Evolutionary conservation across 768 basidiomycete genomes (phyloP), one percentile per base, ranked within the genome.

Genomic region (Boletus vermiculosoides): DNA sequence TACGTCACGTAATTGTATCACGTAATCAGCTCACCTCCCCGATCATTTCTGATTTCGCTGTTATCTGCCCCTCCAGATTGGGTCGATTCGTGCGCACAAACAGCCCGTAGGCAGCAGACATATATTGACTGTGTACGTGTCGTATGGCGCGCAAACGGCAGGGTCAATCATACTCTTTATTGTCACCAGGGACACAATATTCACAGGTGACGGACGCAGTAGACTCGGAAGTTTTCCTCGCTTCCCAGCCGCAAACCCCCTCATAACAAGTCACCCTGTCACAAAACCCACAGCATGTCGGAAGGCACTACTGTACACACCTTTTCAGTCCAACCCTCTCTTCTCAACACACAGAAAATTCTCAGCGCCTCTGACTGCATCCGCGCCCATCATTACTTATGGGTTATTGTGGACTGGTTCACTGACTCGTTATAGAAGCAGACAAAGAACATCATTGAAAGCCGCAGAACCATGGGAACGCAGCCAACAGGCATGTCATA

Each of bases 1-100:
- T 65, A 51, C 10, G 56, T 62, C 62, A 68, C 64, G 66, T 71
- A 70, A 70, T 58, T 56, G n/a, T 42, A 64, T 68, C 34, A 62
- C 62, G 54, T 70, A 68, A 68, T 39, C 52, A 50, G 25, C 55
- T 16, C 58, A 66, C 59, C 46, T 64, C 51, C 46, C 67, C 66
- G 66, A 69, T 68, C 65, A 66, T 34, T 45, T 30, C 18, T 68
- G 65, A 66, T 34, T 45, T 30, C 18, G n/a, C 22, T 13, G 52
- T 61, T 66, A 55, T 65, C 63, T 41, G 16, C 33, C 41, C 20
- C 50, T 25, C 50, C 55, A 23, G 10, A 45, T 56, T 36, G 22
- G 48, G 61, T 10, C 37, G 16, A 25, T 18, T 40, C 25, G 31
- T 20, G 34, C 39, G 20, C 28, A 41, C 55, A 49, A 51, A 50